A percentile compares a stretch with the other conserved stretches of the same genome.
Conservation (phyloP, 163 green algal species). For the Scenedesmus sp. region DNA sequence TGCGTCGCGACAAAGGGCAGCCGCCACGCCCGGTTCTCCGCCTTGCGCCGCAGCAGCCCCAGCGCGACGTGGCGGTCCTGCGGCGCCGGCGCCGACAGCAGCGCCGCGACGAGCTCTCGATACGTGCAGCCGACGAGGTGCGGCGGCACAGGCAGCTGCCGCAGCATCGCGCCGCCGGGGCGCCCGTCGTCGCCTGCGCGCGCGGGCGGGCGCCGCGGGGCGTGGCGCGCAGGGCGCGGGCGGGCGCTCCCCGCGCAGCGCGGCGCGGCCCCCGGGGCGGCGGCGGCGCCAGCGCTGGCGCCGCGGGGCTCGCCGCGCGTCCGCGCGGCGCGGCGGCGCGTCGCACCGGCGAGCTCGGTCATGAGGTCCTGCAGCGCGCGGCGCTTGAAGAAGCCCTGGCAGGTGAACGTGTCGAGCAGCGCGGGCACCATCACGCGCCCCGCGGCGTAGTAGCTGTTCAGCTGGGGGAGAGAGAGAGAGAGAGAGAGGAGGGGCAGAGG, state of each 20-base stretch:
- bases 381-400: slow-evolving; percentile 76
- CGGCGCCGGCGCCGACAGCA: background rate
- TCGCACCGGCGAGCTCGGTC: slow-evolving; percentile 39
- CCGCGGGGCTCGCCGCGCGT: no score
- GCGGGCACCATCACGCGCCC: slow-evolving; percentile 84
- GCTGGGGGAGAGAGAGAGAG: slow-evolving; percentile 38
- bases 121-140: slow-evolving; percentile 68
- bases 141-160: slow-evolving; percentile 61
- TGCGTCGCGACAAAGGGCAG: slow-evolving; percentile 35
- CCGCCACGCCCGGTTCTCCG: slow-evolving; percentile 69
- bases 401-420: slow-evolving; percentile 84
- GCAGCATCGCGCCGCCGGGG: slow-evolving; percentile 60
- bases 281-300: no score
- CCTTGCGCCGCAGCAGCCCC: slow-evolving; percentile 71
- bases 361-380: slow-evolving; percentile 53
- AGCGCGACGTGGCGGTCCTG: slow-evolving; percentile 61
- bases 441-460: slow-evolving; percentile 87
- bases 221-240: no score
- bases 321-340: no score
- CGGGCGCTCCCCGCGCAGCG: no score
- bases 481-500: background rate
- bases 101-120: slow-evolving; percentile 54
- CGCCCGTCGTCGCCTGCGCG: slow-evolving; percentile 61
- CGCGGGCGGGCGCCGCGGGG: slow-evolving; percentile 11
- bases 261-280: no score